These are phyloP conservation scores for Aleurites moluccanus DNA, from an alignment of 441 rosid genomes.

Conservation along the genomic window DNA sequence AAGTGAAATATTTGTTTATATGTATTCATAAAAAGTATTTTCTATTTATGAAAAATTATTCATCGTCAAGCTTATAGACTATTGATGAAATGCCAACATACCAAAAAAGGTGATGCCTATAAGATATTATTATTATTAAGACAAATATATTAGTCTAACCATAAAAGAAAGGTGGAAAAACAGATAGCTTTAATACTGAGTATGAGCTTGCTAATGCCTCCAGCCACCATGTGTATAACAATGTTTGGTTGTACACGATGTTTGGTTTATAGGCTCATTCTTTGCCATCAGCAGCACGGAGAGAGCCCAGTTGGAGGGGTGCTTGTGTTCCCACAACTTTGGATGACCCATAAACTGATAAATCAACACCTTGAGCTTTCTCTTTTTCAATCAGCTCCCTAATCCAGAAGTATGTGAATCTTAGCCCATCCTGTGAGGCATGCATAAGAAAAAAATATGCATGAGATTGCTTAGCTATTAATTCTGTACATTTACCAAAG, in stretches of 20 bases:
- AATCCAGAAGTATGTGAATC: slow-evolving; percentile 89
- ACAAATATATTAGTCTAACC: no score
- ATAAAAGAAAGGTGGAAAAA: no score
- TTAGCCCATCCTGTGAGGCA: slow-evolving; percentile 73
- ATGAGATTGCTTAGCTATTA: not conserved
- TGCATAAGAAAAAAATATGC: not conserved
- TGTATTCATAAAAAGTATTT: no score
- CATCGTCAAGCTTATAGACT: no score
- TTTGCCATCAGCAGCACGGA: slow-evolving; percentile 87
- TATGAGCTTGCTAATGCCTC: not conserved
- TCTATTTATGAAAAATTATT: no score
- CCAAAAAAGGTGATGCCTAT: no score
- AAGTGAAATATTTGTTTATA: no score
- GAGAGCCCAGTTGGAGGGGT: slow-evolving; percentile 90
- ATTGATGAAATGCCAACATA: no score
- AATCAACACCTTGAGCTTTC: slow-evolving; percentile 70
- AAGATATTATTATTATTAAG: no score
- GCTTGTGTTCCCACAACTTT: slow-evolving; percentile 98
- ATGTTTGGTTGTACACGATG: no score
- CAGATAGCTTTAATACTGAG: not conserved
- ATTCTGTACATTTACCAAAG: not conserved
- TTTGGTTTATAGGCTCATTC: slow-evolving; percentile 51
- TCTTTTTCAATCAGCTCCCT: slow-evolving; percentile 95
- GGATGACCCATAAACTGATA: slow-evolving; percentile 77
- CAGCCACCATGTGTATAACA: no score